Percentiles rank a stretch among this genome's conserved stretches.
These are phyloP conservation scores for Calonectria pseudoreteaudii DNA, from an alignment of 2,329 filamentous ascomycete genomes.

Conservation along the genomic window DNA sequence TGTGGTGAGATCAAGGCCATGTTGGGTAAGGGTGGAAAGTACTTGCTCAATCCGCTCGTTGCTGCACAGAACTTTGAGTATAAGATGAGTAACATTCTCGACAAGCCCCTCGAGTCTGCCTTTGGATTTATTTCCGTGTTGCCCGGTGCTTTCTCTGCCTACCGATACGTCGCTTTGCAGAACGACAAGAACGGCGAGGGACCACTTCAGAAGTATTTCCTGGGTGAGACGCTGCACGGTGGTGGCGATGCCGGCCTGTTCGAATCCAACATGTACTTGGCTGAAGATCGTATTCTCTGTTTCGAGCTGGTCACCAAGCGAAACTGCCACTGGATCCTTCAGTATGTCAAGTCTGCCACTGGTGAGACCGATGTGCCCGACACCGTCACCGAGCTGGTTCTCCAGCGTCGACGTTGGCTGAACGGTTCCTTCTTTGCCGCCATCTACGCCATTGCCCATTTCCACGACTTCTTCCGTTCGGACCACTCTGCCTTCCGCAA, in stretches of 20 bases:
- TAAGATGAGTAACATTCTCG: slow-evolving; percentile 99
- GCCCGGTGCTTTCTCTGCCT: slow-evolving; percentile 98
- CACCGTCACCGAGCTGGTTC: slow-evolving; percentile 91
- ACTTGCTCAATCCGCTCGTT: slow-evolving; percentile 91
- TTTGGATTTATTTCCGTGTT: slow-evolving; percentile 98
- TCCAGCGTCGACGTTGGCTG: slow-evolving; percentile 95
- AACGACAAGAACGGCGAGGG: slow-evolving; percentile 97
- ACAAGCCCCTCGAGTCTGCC: slow-evolving; percentile 96
- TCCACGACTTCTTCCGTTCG: slow-evolving; percentile 95
- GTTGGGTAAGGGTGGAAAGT: slow-evolving; percentile 85
- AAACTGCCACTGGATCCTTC: slow-evolving; percentile 96
- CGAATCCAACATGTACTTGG: slow-evolving; percentile 99
- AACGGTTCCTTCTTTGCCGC: slow-evolving; percentile 99
- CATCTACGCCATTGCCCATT: slow-evolving; percentile 93
- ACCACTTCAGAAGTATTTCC: slow-evolving; percentile 95
- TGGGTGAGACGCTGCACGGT: slow-evolving; percentile 95
- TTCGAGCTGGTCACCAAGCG: slow-evolving; percentile 98
- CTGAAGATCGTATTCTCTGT: slow-evolving; percentile 98
- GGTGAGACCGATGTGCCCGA: slow-evolving; percentile 98
- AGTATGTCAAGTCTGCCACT: slow-evolving; percentile 97
- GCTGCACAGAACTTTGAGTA: slow-evolving; percentile 99
- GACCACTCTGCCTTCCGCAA: slow-evolving; percentile 91
- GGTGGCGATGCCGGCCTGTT: slow-evolving; percentile 94
- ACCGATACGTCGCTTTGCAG: slow-evolving; percentile 92
- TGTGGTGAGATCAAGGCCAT: slow-evolving; percentile 99